phyloP scores from a whole-genome alignment of 805 yeast genomes.

The Pichia pseudocactophila region DNA sequence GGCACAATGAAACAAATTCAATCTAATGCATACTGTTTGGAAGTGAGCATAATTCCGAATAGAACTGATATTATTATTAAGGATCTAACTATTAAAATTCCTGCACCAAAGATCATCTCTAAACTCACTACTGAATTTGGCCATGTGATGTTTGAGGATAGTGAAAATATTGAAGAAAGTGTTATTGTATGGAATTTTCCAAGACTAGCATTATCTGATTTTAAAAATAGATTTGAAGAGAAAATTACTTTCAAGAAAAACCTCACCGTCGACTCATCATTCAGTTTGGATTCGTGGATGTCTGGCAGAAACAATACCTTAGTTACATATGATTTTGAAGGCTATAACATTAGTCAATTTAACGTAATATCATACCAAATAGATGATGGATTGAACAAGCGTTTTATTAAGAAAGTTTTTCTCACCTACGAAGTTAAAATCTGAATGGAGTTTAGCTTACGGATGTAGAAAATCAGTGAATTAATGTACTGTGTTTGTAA shows the following conservation, averaged over 20 bases:
- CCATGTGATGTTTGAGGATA: too few species aligned
- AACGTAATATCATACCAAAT: neutral
- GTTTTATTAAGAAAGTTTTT: neutral
- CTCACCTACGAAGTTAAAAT: neutral
- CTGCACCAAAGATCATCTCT: neutral
- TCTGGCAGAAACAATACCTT: neutral
- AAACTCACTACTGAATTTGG: neutral
- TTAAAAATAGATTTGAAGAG: neutral
- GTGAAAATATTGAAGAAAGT: too few species aligned
- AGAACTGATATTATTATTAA: neutral
- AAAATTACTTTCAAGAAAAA: neutral
- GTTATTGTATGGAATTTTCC: neutral
- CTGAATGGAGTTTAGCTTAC: neutral
- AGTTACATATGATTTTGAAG: neutral
- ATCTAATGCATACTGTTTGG: neutral
- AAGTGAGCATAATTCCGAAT: neutral
- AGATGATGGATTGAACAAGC: neutral
- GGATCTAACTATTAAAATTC: neutral
- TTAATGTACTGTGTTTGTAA: neutral
- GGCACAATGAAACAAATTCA: neutral
- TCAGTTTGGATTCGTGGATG: constrained; percentile 1
- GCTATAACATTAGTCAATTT: neutral
- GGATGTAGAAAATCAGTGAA: neutral
- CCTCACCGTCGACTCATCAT: neutral
- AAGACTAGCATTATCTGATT: neutral